phyloP scores from a whole-genome alignment of 2,329 filamentous ascomycete genomes.

The Colletotrichum spaethianum region DNA sequence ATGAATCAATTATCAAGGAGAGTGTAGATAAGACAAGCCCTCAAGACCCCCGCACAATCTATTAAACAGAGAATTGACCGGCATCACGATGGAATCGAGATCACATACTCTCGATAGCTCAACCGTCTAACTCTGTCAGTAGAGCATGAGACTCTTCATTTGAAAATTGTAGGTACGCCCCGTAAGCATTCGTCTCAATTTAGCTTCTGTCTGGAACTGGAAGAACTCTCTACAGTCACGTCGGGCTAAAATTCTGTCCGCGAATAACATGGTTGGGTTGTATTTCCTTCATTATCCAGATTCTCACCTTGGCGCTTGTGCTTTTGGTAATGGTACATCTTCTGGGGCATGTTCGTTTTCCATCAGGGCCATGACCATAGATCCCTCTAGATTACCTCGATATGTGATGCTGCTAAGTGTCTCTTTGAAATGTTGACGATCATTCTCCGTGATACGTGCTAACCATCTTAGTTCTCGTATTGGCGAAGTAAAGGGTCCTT shows the following conservation, averaged over 20 bases:
- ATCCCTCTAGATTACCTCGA: too few species aligned
- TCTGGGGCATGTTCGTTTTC: not conserved
- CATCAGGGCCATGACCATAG: fast-evolving
- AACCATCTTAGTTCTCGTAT: not conserved
- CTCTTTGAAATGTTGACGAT: fast-evolving
- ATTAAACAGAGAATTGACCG: not conserved
- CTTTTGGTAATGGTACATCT: not conserved
- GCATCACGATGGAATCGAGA: fast-evolving
- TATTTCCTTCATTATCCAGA: too few species aligned
- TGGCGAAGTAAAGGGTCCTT: slow-evolving; percentile 43
- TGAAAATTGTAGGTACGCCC: slow-evolving; percentile 70
- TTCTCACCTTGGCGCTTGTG: fast-evolving
- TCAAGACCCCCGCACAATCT: not conserved
- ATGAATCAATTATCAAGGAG: not conserved
- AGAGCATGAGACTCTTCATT: slow-evolving; percentile 81
- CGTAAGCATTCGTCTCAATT: not conserved
- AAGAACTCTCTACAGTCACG: not conserved
- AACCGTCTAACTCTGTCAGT: slow-evolving; percentile 77
- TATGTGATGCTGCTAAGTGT: fast-evolving
- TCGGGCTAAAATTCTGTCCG: not conserved
- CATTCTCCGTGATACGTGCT: fast-evolving
- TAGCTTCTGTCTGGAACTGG: not conserved
- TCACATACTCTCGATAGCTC: not conserved
- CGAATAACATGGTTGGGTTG: not conserved
- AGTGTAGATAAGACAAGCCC: not conserved